Evolutionary conservation across 495 filamentous ascomycete genomes (phyloP).

Genomic region (Tricharina praecox): DNA sequence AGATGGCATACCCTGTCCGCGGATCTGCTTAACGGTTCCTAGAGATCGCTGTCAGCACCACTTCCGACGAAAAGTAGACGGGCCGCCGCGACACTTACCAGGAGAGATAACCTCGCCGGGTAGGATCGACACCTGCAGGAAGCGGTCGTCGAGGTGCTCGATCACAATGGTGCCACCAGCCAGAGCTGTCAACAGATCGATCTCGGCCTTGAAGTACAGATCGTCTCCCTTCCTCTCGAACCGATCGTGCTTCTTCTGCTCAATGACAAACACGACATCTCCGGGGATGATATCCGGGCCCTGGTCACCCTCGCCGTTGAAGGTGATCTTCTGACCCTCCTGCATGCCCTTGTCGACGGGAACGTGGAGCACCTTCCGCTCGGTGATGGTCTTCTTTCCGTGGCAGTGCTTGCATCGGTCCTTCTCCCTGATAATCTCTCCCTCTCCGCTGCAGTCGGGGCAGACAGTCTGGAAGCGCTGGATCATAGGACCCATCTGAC

Average conservation of each 20-base stretch:
- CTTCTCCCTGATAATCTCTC: conserved; percentile 87
- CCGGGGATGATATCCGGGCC: conserved; percentile 81
- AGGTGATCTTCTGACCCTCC: conserved; percentile 87
- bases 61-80: not conserved
- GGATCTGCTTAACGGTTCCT: conserved; percentile 88
- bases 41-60: conserved; percentile 5
- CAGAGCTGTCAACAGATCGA: conserved; percentile 88
- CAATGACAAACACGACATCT: conserved; percentile 93
- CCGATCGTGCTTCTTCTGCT: conserved; percentile 87
- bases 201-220: conserved; percentile 85
- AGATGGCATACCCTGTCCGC: conserved; percentile 96
- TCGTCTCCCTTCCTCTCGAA: conserved; percentile 96
- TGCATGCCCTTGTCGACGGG: conserved; percentile 90
- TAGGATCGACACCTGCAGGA: conserved; percentile 77
- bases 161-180: conserved; percentile 76
- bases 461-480: conserved; percentile 99
- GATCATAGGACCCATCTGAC: conserved; percentile 99
- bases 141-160: conserved; percentile 94
- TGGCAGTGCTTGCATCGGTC: conserved; percentile 87
- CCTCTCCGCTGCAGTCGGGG: conserved; percentile 92
- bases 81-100: conserved; percentile 43
- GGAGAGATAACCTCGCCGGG: conserved; percentile 87
- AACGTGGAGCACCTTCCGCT: conserved; percentile 95
- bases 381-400: conserved; percentile 93
- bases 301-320: conserved; percentile 92